Base-by-base conservation (phyloP, 805 yeast species). In the Metschnikowia reukaufii region DNA sequence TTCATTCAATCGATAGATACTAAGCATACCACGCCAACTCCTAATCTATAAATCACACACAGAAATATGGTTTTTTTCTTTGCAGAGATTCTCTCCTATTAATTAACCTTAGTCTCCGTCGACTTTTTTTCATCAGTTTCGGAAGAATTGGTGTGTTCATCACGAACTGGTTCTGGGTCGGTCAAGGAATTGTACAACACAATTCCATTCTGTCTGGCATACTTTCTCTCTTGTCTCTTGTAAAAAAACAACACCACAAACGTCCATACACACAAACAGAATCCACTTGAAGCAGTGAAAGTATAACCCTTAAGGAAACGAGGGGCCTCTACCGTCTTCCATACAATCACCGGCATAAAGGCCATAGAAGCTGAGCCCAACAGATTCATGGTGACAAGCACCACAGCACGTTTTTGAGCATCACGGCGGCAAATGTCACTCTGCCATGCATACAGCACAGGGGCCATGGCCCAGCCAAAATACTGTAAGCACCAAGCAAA, bases 401-500 rank as follows among this genome's bases (percentile, higher is more conserved):
- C 74, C 34, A 81, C 74, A 4, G 84, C 78, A 54, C 82, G 68
- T 39, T 74, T 71, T 49, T 80, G 76, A n/a, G 79, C 78, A 59
- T 81, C 83, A 47, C 76, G 68, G 51, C 87, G 69, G 50, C 81
- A 68, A 43, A 81, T 74, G 61, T 81, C 86, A 54, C 75, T 76
- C 47, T 77, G 77, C 70, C 78, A 74, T 1, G 83, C 74, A 69
- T 81, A 78, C 41, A 81, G 63, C 37, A 82, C 82, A 0, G 86
- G 83, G 2, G 85, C 81, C 61, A 78, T 78, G 15, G 86, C 77
- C 75, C 84, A 82, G 12, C 82, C 78, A 62, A 79, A 79, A 58
- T 81, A 82, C 18, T 78, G 80, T 39, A 77, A 69, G 55, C 81
- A 69, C 60, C 78, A 82, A 0, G 82, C 87, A 67, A 74, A 80